Percentiles rank a stretch among this genome's conserved stretches.
Evolutionary conservation across 2,329 filamentous ascomycete species (phyloP).

Genomic region (Trichoderma brevicompactum): DNA sequence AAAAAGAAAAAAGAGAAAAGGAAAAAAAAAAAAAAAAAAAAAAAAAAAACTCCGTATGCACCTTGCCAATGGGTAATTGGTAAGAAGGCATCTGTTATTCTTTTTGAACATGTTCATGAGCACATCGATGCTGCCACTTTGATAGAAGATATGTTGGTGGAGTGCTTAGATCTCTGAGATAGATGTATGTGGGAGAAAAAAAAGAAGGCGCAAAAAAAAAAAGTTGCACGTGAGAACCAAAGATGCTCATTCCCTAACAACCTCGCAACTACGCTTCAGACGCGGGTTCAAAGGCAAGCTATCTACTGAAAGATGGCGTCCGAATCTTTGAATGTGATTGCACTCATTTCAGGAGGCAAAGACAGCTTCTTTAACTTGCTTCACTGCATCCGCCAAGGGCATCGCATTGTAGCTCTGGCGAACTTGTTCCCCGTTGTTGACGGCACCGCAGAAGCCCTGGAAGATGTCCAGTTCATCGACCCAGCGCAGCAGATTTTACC

Average conservation of each 20-base stretch:
- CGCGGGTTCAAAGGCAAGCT: not conserved
- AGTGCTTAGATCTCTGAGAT: not conserved
- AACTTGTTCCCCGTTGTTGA: slow-evolving; percentile 71
- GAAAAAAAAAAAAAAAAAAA: not conserved
- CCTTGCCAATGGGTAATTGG: not conserved
- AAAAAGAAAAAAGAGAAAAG: not conserved
- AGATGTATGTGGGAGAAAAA: not conserved
- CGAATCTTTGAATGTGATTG: slow-evolving; percentile 74
- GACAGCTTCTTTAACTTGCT: slow-evolving; percentile 94
- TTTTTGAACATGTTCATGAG: not conserved
- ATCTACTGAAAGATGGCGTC: slow-evolving; percentile 44
- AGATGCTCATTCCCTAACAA: slow-evolving; percentile 4
- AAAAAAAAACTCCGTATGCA: not conserved
- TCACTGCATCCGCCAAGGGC: slow-evolving; percentile 85
- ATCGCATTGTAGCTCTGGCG: slow-evolving; percentile 82
- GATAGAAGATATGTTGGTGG: not conserved
- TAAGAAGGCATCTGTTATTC: not conserved
- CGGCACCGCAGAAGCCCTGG: not conserved
- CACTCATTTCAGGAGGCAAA: slow-evolving; percentile 93
- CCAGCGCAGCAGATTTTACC: slow-evolving; percentile 28
- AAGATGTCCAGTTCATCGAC: slow-evolving; percentile 31
- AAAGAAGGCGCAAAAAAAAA: not conserved
- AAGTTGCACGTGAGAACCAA: slow-evolving; percentile 29
- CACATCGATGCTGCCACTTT: not conserved
- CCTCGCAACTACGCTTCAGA: not conserved